Conservation (phyloP, 2,329 filamentous ascomycete genomes). For the Ascochyta pisi region DNA sequence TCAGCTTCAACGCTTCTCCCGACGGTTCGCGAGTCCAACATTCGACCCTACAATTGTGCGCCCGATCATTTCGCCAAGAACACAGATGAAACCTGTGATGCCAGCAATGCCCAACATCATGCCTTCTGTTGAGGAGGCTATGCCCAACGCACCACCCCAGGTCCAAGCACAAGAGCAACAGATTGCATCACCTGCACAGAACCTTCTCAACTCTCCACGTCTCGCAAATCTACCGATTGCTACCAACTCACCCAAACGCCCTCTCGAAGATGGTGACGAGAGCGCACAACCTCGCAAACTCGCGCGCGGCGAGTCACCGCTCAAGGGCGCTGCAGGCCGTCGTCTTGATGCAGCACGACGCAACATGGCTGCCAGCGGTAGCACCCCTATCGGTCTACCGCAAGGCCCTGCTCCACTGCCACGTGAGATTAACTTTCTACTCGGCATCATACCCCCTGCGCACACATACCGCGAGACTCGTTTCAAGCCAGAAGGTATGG, state of each 20-base stretch:
- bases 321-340: slow-evolving; percentile 88
- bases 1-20: slow-evolving; percentile 74
- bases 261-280: slow-evolving; percentile 67
- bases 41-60: slow-evolving; percentile 86
- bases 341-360: slow-evolving; percentile 77
- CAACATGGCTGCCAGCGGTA: slow-evolving; percentile 43
- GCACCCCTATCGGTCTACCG: slow-evolving; percentile 32
- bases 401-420: slow-evolving; percentile 71
- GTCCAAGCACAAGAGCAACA: slow-evolving; percentile 30
- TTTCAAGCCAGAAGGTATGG: slow-evolving; percentile 74
- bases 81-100: slow-evolving; percentile 69
- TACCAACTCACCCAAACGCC: slow-evolving; percentile 56
- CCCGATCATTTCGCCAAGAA: slow-evolving; percentile 79
- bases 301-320: slow-evolving; percentile 84
- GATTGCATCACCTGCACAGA: slow-evolving; percentile 34
- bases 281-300: slow-evolving; percentile 86
- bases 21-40: slow-evolving; percentile 69
- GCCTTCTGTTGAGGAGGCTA: slow-evolving; percentile 41
- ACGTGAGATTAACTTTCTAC: slow-evolving; percentile 60
- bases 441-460: slow-evolving; percentile 77
- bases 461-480: slow-evolving; percentile 74
- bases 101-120: slow-evolving; percentile 52
- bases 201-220: slow-evolving; percentile 38
- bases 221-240: slow-evolving; percentile 31
- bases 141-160: slow-evolving; percentile 25